phyloP scores from a whole-genome alignment of 495 filamentous ascomycete species.

The Podospora tetraspora region DNA sequence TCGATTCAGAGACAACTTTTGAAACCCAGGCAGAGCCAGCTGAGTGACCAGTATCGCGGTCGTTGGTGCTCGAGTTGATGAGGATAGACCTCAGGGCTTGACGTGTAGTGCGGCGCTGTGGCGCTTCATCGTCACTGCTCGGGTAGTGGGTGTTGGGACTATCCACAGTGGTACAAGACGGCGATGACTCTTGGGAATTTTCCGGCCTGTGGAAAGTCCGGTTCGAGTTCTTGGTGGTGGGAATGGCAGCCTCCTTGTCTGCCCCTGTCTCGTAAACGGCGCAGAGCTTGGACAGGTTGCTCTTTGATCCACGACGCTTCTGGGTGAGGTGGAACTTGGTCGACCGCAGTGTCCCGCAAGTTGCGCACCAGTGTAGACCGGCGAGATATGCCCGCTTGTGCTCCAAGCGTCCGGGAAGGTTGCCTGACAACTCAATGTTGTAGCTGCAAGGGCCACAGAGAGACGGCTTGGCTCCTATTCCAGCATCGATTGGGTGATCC shows the following conservation, averaged over 20 bases:
- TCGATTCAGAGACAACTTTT: neutral
- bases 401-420: neutral
- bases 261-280: neutral
- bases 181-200: neutral
- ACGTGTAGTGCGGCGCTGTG: neutral
- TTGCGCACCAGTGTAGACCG: conserved; percentile 18
- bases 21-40: neutral
- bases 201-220: neutral
- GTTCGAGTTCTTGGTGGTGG: neutral
- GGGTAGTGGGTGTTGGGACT: neutral
- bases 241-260: neutral
- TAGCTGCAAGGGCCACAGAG: neutral
- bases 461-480: neutral
- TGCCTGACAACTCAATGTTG: neutral
- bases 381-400: neutral
- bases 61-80: neutral
- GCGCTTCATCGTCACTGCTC: neutral
- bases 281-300: neutral
- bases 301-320: conserved; percentile 15
- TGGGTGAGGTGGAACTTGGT: conserved; percentile 22
- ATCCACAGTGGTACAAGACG: neutral
- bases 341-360: conserved; percentile 28
- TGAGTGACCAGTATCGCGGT: neutral
- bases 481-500: neutral
- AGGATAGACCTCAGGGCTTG: neutral